Conservation (phyloP, 1,284 basidiomycete species). For the Puccinia triticina region DNA sequence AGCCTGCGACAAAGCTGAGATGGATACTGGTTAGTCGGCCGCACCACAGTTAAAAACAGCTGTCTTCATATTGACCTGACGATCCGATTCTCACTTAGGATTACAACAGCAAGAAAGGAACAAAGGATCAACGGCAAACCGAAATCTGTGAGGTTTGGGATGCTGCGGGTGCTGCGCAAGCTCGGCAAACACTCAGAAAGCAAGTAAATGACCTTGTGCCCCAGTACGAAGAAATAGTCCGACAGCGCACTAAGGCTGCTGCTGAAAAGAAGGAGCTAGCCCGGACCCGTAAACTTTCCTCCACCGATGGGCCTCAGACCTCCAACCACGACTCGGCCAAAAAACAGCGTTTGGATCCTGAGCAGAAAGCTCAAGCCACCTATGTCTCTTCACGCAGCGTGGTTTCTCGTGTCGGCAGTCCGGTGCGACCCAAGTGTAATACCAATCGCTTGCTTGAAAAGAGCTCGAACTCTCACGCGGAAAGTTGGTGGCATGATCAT, state of each 20-base stretch:
- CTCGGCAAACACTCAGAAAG: slow-evolving; percentile 1
- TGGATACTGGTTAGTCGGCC: slow-evolving; percentile 39
- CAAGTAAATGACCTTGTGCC: neutral
- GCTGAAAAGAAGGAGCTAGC: slow-evolving; percentile 29
- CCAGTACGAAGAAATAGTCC: slow-evolving; percentile 3
- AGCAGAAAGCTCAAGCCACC: neutral
- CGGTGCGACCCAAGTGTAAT: neutral
- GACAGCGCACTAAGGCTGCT: neutral
- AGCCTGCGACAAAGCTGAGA: slow-evolving; percentile 61
- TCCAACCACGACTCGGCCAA: neutral
- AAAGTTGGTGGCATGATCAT: slow-evolving; percentile 24
- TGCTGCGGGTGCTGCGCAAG: slow-evolving; percentile 29
- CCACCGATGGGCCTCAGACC: neutral
- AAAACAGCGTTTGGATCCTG: slow-evolving; percentile 7
- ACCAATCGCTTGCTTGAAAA: neutral
- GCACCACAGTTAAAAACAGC: neutral
- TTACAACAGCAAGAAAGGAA: slow-evolving; percentile 13
- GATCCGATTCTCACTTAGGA: neutral
- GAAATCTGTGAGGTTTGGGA: slow-evolving; percentile 16
- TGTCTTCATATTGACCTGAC: neutral
- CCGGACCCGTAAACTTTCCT: slow-evolving; percentile 29
- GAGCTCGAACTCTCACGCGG: neutral
- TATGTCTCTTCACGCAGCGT: neutral
- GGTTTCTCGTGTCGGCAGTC: neutral
- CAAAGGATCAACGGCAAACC: slow-evolving; percentile 23